Base-by-base conservation (phyloP, 345 rosid genomes). In the Citrus australasica region DNA sequence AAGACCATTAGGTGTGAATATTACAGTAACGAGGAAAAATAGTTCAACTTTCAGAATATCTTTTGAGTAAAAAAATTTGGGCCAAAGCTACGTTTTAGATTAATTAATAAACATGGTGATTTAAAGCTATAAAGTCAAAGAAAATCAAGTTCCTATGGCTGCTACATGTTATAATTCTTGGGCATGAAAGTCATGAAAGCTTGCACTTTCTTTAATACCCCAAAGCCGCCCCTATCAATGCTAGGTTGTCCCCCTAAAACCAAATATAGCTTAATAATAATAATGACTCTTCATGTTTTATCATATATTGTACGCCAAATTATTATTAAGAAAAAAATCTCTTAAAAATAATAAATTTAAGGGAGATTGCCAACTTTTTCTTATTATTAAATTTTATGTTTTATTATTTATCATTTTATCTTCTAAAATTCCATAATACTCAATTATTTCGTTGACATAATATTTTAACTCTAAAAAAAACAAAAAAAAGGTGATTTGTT, bases 1-100 rank as follows among this genome's bases (percentile, higher is more conserved):
- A 33, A 1, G 77, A 66, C 68, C 48, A 38, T 73, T 79, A 66
- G 78, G 82, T 79, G 55, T 13, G n/a, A 53, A 17, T 53, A 73
- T 32, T 62, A 69, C 64, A 33, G 40, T 71, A 22, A 19, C 7
- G 55, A 37, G 58, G 73, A 79, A 73, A 22, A 40, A 46, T 33
- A 56, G 72, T 65, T 73, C 27, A 14, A 66, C 38, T 79, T 79
- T 79, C 58, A 70, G 33, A 10, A 32, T 69, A 14, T 25, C 2
- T 40, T 32, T 42, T 27, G 7, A 46, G 55, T n/a, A 21, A 35
- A 62, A 69, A 17, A 6, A 9, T 8, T 11, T 24, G 55, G 25
- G 27, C 30, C 37, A 65, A 65, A 65, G 51, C 63, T 58, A 55
- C 59, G 33, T 13, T 35, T 38, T 14, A 48, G 60, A 42, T 40